Percentiles rank a stretch among this genome's conserved stretches.
Evolutionary conservation across 352 stramenopile genomes (phyloP).

Genomic region (Blastocystis sp.): DNA sequence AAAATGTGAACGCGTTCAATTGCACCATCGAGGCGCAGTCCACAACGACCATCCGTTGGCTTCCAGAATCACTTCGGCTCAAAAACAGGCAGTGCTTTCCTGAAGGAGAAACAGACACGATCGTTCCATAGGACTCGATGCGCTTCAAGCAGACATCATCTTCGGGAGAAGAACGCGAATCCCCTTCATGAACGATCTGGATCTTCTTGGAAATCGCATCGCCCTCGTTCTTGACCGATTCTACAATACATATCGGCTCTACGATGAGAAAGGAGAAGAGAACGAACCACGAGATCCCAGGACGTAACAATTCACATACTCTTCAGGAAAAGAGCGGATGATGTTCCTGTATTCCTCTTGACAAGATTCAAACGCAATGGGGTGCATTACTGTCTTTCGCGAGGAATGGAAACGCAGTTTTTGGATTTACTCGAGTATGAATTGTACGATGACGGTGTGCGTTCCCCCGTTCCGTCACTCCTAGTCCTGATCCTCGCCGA

Average conservation of each 20-base stretch:
- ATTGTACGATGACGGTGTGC: conserved; percentile 50
- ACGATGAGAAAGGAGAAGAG: neutral
- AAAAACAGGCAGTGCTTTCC: neutral
- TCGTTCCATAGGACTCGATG: too few relatives aligned
- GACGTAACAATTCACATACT: neutral
- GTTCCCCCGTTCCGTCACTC: neutral
- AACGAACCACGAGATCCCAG: neutral
- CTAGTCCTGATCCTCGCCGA: conserved; percentile 37
- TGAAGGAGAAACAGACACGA: conserved; percentile 25
- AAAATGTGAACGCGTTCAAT: neutral
- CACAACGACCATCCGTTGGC: neutral
- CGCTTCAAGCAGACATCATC: too few relatives aligned
- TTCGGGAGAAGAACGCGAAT: too few relatives aligned
- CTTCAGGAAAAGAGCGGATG: neutral
- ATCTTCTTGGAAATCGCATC: too few relatives aligned
- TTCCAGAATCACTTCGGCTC: neutral
- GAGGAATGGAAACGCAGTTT: neutral
- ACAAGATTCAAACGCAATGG: neutral
- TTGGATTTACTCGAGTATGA: conserved; percentile 14
- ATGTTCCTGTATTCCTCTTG: neutral
- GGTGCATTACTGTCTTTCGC: neutral
- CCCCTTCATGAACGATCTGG: too few relatives aligned
- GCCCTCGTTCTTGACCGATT: neutral
- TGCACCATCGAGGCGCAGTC: neutral
- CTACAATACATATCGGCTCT: neutral